These are phyloP conservation scores for Coniferiporia weirii DNA, from an alignment of 1,284 basidiomycete genomes.

Conservation along the genomic window DNA sequence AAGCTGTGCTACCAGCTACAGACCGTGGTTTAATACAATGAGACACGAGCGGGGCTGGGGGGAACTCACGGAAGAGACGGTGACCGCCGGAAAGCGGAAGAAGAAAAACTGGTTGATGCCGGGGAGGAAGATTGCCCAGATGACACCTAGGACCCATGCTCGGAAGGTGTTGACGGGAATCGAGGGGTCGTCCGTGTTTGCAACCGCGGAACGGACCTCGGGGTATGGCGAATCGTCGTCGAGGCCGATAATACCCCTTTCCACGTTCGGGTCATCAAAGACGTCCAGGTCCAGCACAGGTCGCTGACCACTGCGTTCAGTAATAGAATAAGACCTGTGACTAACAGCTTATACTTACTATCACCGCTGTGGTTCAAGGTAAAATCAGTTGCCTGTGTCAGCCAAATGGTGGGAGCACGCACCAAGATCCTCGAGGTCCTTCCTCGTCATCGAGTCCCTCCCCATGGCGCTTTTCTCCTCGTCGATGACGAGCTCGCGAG, in stretches of 20 bases:
- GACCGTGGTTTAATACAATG: neutral
- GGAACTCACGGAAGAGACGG: constrained; percentile 27
- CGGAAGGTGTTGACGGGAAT: constrained; percentile 33
- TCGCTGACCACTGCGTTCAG: no score
- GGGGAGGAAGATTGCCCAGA: constrained; percentile 38
- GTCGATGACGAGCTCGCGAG: no score
- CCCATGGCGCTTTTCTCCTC: no score
- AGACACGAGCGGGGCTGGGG: no score
- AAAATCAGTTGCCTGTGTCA: no score
- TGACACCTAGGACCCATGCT: constrained; percentile 32
- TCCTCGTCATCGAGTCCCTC: no score
- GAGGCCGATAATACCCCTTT: constrained; percentile 13
- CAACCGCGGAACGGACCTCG: constrained; percentile 32
- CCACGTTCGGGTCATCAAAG: constrained; percentile 20
- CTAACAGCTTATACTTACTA: no score
- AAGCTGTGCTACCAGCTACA: constrained; percentile 41
- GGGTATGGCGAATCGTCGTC: constrained; percentile 28
- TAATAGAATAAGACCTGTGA: no score
- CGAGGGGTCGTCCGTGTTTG: constrained; percentile 22
- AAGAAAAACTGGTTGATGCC: constrained; percentile 53
- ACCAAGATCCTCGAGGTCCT: no score
- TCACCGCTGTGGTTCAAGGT: no score
- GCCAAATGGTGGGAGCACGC: no score
- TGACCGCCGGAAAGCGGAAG: constrained; percentile 46
- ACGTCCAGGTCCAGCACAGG: no score